Evolutionary conservation across 371 early-diverging fungal species (phyloP).

Genomic region (Fennellomyces sp.): DNA sequence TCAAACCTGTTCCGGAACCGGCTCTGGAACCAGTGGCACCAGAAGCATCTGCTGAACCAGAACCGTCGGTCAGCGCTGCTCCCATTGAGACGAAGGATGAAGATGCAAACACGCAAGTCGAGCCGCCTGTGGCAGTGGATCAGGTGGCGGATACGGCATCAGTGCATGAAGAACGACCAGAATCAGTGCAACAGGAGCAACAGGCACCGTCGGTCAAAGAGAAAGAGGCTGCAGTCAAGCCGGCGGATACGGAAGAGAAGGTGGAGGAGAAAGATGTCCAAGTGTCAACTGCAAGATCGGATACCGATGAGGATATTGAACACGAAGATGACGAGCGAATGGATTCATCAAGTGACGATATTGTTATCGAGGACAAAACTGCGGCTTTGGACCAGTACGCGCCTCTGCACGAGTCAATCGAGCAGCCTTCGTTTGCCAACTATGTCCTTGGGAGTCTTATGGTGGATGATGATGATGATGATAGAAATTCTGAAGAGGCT

Average conservation of each 20-base stretch:
- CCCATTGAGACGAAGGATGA: conserved; percentile 2
- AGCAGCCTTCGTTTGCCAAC: conserved; percentile 14
- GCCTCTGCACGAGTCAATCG: not conserved
- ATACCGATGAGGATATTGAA: not conserved
- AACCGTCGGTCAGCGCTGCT: not conserved
- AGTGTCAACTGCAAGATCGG: not conserved
- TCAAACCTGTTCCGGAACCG: not conserved
- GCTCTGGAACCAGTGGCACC: conserved; percentile 1
- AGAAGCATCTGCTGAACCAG: conserved; percentile 6
- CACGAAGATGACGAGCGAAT: not conserved
- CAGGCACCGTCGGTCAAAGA: not conserved
- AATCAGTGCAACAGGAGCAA: not conserved
- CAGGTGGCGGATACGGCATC: conserved; percentile 1
- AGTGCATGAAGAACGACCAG: too few relatives aligned
- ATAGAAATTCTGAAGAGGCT: not conserved
- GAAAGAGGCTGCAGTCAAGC: not conserved
- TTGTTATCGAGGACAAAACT: not conserved
- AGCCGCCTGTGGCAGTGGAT: not conserved
- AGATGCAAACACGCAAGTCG: too few relatives aligned
- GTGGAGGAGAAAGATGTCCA: conserved; percentile 4
- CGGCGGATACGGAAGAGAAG: not conserved
- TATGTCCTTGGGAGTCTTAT: conserved; percentile 13
- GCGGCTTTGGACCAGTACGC: not conserved
- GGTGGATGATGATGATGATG: conserved; percentile 15
- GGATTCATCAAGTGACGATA: not conserved